Conservation (phyloP, 495 filamentous ascomycete genomes). For the Penicillium steckii region DNA sequence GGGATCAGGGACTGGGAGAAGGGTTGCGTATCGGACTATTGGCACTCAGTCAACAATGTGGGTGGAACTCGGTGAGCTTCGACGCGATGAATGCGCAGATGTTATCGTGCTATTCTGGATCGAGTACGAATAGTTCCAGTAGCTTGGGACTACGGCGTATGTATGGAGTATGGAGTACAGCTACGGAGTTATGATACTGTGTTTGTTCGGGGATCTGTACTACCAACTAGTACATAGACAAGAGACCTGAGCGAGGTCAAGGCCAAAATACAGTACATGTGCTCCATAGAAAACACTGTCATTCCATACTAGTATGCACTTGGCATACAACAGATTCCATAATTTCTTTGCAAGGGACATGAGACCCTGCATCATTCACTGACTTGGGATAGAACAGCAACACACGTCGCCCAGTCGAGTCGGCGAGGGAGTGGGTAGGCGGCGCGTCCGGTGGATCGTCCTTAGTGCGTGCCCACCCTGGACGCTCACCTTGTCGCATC, state of each 20-base stretch:
- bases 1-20: slow-evolving; percentile 13
- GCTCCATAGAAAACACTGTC: too few relatives aligned
- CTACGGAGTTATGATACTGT: too few relatives aligned
- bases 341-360: slow-evolving; percentile 18
- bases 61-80: not conserved
- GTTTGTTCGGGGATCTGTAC: too few relatives aligned
- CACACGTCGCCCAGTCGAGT: not conserved
- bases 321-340: not conserved
- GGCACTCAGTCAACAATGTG: slow-evolving; percentile 5
- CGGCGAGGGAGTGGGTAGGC: not conserved
- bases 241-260: too few relatives aligned
- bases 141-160: not conserved
- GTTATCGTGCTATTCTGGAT: not conserved
- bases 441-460: not conserved
- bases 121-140: not conserved
- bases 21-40: slow-evolving; percentile 7
- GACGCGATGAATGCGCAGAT: not conserved
- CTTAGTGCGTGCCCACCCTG: not conserved
- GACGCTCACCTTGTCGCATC: not conserved
- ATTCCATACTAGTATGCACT: too few relatives aligned
- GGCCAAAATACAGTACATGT: not conserved
- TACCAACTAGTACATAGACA: too few relatives aligned
- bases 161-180: not conserved
- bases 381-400: not conserved
- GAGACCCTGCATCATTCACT: slow-evolving; percentile 18